Base-by-base conservation (phyloP, 495 filamentous ascomycete species). In the Geoglossum glabrum region DNA sequence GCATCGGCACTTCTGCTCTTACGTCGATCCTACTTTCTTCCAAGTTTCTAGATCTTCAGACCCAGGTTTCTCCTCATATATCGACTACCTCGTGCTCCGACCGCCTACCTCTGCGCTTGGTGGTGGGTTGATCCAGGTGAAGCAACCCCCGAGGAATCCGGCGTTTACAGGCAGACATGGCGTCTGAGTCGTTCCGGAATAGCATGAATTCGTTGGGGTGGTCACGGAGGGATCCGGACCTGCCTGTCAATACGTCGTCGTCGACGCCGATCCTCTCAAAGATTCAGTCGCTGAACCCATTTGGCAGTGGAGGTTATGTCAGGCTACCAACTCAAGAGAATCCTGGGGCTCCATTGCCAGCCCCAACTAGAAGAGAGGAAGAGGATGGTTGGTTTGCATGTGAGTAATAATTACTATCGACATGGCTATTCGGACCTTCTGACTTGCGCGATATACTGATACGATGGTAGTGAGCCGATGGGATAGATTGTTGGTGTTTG, bases 191-290 rank as follows among this genome's bases (percentile, higher is more conserved):
- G 9, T 97, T 98, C 71, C 79, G 89, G 60, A 85, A 94, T 67
- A 90, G 85, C 25, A 87, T 97, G 78, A 95, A 88, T 73, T 89
- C 87, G 34, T 72, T 98, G 60, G 92, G 92, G 27, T 98, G 92
- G 92, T 84, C 87, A 64, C 84, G 92, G 55, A 80, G 92, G 64
- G 86, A 92, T 47, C 72, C 79, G 56, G 87, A 93, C 64, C 67
- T 84, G 30, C 85, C 88, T 57, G 85, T 82, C 60, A 85, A 79
- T 69, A 95, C 88, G 46, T 71, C 81, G 55, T 74, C 81, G 57
- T 76, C 80, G 60, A 81, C 79, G 57, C 80, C 88, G 23, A 75
- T 97, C 26, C 67, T 95, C 36, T 86, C 85, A 38, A 85, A 82
- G 62, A 73, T 98, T 62, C 81, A 87, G 69, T 86, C 83, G 17